Conservation (phyloP, 1,284 basidiomycete species). For the Blastosporella zonata region DNA sequence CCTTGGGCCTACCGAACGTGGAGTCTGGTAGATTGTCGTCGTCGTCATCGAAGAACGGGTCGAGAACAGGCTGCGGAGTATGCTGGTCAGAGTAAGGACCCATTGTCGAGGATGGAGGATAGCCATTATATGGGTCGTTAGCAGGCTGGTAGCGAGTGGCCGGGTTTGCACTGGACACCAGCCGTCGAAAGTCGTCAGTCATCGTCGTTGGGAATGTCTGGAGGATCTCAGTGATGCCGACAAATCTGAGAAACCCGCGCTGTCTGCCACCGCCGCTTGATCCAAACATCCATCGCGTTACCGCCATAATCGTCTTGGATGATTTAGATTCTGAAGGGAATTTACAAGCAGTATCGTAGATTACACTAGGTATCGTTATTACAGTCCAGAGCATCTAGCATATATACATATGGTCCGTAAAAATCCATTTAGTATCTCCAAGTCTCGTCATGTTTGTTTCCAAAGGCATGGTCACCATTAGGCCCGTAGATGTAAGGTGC, state of each 20-base stretch:
- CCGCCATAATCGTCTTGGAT: no score
- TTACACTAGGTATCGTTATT: no score
- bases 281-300: no score
- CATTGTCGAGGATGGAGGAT: slow-evolving; percentile 47
- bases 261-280: slow-evolving; percentile 14
- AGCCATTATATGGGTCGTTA: slow-evolving; percentile 53
- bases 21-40: slow-evolving; percentile 67
- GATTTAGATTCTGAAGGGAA: no score
- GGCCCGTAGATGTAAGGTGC: slow-evolving; percentile 30
- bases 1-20: slow-evolving; percentile 51
- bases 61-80: slow-evolving; percentile 49
- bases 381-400: not conserved
- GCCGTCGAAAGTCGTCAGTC: slow-evolving; percentile 72
- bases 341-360: no score
- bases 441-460: slow-evolving; percentile 14
- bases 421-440: not conserved
- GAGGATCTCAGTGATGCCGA: slow-evolving; percentile 15
- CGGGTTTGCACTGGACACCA: slow-evolving; percentile 72
- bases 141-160: slow-evolving; percentile 59
- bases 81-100: slow-evolving; percentile 35
- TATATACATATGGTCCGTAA: not conserved
- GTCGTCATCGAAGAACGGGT: slow-evolving; percentile 82
- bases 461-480: slow-evolving; percentile 28
- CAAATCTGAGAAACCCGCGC: slow-evolving; percentile 11
- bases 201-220: slow-evolving; percentile 33